Percentiles rank a stretch among this genome's conserved stretches.
Evolutionary conservation across 2,329 filamentous ascomycete genomes (phyloP).

Genomic region (Pestalotiopsis sp.): DNA sequence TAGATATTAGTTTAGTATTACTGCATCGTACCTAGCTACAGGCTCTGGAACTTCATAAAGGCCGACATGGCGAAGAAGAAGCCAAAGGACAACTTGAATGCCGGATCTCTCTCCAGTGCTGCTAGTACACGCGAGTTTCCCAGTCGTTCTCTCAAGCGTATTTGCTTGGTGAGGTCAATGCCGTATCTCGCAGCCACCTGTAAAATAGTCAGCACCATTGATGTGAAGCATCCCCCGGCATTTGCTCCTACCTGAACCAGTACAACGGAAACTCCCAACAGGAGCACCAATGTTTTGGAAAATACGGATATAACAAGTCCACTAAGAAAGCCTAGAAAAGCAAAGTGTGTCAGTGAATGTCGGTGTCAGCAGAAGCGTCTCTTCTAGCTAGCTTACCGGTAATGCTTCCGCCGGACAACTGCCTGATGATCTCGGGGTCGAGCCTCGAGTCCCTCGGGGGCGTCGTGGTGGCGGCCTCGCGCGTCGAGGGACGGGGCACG

Average conservation of each 20-base stretch:
- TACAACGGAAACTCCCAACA: constrained; percentile 67
- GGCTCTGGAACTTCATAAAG: constrained; percentile 53
- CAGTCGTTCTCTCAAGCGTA: constrained; percentile 34
- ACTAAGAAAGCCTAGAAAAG: constrained; percentile 56
- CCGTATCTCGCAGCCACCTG: constrained; percentile 37
- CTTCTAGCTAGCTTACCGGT: constrained; percentile 40
- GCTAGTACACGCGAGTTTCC: constrained; percentile 45
- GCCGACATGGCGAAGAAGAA: constrained; percentile 72
- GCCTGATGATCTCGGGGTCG: constrained; percentile 42
- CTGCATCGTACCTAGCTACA: constrained; percentile 38
- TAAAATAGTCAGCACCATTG: constrained; percentile 8
- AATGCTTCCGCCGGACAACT: constrained; percentile 59
- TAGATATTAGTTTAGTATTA: constrained; percentile 5
- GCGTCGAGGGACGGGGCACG: constrained; percentile 19
- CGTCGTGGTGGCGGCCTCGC: constrained; percentile 14
- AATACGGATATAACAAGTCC: constrained; percentile 72
- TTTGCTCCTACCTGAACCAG: constrained; percentile 58
- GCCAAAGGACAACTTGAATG: constrained; percentile 73
- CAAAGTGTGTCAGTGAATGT: constrained; percentile 1
- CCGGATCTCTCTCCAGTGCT: constrained; percentile 59
- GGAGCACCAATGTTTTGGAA: constrained; percentile 68
- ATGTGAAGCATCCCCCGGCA: background rate
- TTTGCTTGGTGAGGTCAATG: constrained; percentile 33
- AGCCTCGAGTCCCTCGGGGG: constrained; percentile 23
- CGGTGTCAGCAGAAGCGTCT: too few species aligned